A percentile compares a stretch with the other conserved stretches of the same genome.
Evolutionary conservation across 2,329 filamentous ascomycete species (phyloP).

Genomic region (Aspergillus terreus): DNA sequence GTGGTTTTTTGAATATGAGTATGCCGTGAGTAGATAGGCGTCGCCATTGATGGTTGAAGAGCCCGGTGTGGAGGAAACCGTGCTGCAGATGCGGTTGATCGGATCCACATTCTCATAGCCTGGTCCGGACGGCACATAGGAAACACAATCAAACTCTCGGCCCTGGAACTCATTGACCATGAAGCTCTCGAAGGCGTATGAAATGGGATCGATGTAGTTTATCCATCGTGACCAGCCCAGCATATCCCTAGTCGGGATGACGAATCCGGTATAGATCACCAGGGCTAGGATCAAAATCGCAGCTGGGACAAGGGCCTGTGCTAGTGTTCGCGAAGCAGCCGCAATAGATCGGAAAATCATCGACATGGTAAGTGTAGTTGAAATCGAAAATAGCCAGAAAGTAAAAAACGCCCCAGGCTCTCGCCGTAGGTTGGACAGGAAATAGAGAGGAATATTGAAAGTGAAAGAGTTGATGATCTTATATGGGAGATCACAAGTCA

Average conservation of each 20-base stretch:
- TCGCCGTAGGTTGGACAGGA: slow-evolving; percentile 77
- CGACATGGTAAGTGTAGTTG: slow-evolving; percentile 72
- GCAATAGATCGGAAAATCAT: slow-evolving; percentile 82
- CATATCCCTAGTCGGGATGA: slow-evolving; percentile 57
- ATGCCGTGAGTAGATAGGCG: slow-evolving; percentile 52
- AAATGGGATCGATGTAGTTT: slow-evolving; percentile 74
- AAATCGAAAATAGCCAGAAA: slow-evolving; percentile 73
- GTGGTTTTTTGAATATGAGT: slow-evolving; percentile 56
- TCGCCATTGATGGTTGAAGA: slow-evolving; percentile 49
- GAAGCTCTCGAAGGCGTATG: slow-evolving; percentile 75
- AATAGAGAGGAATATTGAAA: slow-evolving; percentile 81
- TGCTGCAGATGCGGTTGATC: slow-evolving; percentile 53
- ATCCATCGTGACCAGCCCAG: slow-evolving; percentile 79
- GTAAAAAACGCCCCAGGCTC: slow-evolving; percentile 78
- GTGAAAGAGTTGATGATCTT: slow-evolving; percentile 70
- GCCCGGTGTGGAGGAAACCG: slow-evolving; percentile 58
- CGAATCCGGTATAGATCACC: slow-evolving; percentile 50
- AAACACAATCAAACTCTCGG: slow-evolving; percentile 54
- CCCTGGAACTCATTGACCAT: slow-evolving; percentile 79
- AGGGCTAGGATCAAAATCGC: slow-evolving; percentile 46
- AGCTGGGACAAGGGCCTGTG: slow-evolving; percentile 55
- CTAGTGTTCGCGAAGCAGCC: slow-evolving; percentile 66
- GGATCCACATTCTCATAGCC: slow-evolving; percentile 33
- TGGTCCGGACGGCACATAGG: slow-evolving; percentile 41
- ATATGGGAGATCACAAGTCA: slow-evolving; percentile 81